These are phyloP conservation scores for Oemleria cerasiformis DNA, from an alignment of 306 rosid species.

Conservation along the genomic window DNA sequence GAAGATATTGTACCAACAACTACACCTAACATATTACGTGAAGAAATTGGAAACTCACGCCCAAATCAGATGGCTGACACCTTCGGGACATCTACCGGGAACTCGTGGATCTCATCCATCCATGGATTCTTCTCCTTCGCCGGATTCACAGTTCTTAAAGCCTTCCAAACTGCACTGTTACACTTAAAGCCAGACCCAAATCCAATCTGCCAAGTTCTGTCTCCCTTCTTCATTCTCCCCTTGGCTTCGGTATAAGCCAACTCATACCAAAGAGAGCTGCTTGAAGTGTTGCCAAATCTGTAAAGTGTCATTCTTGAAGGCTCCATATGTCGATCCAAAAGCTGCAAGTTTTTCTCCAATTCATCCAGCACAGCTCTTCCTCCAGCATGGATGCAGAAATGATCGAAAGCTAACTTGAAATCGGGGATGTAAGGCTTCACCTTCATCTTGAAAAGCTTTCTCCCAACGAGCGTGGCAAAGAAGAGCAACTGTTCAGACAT, in stretches of 20 bases:
- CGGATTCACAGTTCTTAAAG: constrained; percentile 43
- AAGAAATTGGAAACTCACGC: neutral
- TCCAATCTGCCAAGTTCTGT: constrained; percentile 64
- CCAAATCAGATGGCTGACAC: constrained; percentile 31
- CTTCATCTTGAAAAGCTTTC: constrained; percentile 47
- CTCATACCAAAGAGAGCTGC: constrained; percentile 65
- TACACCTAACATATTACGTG: neutral
- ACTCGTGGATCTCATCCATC: constrained; percentile 52
- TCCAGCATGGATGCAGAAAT: constrained; percentile 65
- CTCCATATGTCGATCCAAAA: constrained; percentile 60
- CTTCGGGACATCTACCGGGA: constrained; percentile 56
- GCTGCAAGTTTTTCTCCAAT: constrained; percentile 57
- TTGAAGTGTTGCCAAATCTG: constrained; percentile 67
- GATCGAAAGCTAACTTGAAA: constrained; percentile 63
- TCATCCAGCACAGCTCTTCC: constrained; percentile 70
- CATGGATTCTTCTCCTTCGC: constrained; percentile 52
- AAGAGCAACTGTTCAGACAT: constrained; percentile 61
- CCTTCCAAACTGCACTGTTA: constrained; percentile 63
- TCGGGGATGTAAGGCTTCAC: constrained; percentile 60
- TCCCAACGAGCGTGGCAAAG: constrained; percentile 48
- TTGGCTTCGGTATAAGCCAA: constrained; percentile 56
- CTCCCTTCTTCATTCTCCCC: constrained; percentile 56
- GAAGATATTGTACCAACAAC: neutral
- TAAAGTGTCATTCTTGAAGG: constrained; percentile 66
- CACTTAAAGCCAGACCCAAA: constrained; percentile 70